Evolutionary conservation across 2,329 filamentous ascomycete genomes (phyloP).

Genomic region (Curvularia verruculosa): DNA sequence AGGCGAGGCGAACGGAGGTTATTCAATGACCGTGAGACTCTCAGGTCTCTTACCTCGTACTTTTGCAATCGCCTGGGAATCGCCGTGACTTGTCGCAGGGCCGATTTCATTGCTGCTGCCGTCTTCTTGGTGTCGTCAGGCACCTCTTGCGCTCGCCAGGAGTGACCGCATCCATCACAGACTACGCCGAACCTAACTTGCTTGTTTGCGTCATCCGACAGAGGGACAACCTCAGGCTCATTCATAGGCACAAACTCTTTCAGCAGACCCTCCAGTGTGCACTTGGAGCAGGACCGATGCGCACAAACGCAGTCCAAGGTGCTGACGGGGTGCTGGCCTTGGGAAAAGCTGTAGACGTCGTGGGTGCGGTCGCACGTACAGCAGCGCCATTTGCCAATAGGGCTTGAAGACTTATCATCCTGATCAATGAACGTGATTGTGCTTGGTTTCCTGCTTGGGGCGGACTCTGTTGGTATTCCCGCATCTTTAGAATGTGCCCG

Average conservation of each 20-base stretch:
- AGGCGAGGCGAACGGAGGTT: slow-evolving; percentile 6
- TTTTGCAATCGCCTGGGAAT: slow-evolving; percentile 21
- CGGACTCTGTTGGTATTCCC: no score
- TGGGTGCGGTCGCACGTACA: slow-evolving; percentile 15
- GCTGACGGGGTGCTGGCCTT: slow-evolving; percentile 26
- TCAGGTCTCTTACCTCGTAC: slow-evolving; percentile 13
- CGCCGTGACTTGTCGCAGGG: slow-evolving; percentile 12
- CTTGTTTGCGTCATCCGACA: slow-evolving; percentile 14
- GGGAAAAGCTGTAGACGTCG: slow-evolving; percentile 10
- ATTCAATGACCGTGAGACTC: slow-evolving; percentile 21
- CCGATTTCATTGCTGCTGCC: slow-evolving; percentile 12
- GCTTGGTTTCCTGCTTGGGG: not conserved
- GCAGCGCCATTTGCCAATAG: slow-evolving; percentile 19
- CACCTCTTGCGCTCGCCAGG: slow-evolving; percentile 26
- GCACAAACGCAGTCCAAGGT: slow-evolving; percentile 30
- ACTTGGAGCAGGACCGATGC: slow-evolving; percentile 34
- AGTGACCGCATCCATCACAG: slow-evolving; percentile 32
- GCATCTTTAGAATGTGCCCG: not conserved
- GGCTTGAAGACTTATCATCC: not conserved
- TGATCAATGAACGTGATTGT: not conserved
- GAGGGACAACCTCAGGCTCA: slow-evolving; percentile 30
- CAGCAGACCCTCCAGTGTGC: slow-evolving; percentile 26
- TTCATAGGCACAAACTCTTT: slow-evolving; percentile 33
- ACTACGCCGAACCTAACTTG: slow-evolving; percentile 32
- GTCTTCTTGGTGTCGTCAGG: slow-evolving; percentile 13